phyloP scores from a whole-genome alignment of 768 basidiomycete species.

The Macrolepiota albuminosa region DNA sequence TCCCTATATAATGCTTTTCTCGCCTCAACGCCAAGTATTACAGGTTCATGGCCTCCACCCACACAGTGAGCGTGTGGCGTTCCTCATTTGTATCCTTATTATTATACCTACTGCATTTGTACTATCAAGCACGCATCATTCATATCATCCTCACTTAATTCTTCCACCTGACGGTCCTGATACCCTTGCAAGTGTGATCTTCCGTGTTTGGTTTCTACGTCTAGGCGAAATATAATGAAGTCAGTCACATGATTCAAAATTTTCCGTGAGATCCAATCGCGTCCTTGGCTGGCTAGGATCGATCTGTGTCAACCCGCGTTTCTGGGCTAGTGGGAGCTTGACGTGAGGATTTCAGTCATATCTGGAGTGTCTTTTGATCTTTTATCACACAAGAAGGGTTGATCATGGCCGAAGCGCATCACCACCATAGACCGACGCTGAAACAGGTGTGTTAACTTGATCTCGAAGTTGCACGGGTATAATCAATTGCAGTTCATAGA shows the following conservation, averaged over 20 bases:
- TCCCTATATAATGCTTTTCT: slow-evolving; percentile 30
- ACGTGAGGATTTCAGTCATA: neutral
- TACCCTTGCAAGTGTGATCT: neutral
- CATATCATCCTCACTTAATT: slow-evolving; percentile 2
- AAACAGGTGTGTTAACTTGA: slow-evolving; percentile 59
- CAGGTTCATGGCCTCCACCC: slow-evolving; percentile 12
- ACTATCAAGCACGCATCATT: slow-evolving; percentile 14
- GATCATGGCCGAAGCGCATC: slow-evolving; percentile 46
- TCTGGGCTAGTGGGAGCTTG: neutral
- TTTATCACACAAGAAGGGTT: neutral
- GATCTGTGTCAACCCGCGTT: slow-evolving; percentile 1
- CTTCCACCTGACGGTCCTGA: neutral
- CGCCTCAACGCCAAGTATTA: slow-evolving; percentile 23
- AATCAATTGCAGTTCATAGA: slow-evolving; percentile 32
- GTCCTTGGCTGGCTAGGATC: slow-evolving; percentile 1
- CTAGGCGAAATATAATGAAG: neutral
- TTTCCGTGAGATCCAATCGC: slow-evolving; percentile 4
- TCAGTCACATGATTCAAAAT: slow-evolving; percentile 12
- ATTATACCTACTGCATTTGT: slow-evolving; percentile 15
- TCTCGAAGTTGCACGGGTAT: neutral
- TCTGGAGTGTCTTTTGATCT: neutral
- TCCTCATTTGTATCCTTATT: slow-evolving; percentile 11
- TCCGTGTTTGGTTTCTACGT: slow-evolving; percentile 1
- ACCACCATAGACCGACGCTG: slow-evolving; percentile 67
- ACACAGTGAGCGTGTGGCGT: neutral